phyloP scores from a whole-genome alignment of 345 rosid species.

The Lepidium sativum region DNA sequence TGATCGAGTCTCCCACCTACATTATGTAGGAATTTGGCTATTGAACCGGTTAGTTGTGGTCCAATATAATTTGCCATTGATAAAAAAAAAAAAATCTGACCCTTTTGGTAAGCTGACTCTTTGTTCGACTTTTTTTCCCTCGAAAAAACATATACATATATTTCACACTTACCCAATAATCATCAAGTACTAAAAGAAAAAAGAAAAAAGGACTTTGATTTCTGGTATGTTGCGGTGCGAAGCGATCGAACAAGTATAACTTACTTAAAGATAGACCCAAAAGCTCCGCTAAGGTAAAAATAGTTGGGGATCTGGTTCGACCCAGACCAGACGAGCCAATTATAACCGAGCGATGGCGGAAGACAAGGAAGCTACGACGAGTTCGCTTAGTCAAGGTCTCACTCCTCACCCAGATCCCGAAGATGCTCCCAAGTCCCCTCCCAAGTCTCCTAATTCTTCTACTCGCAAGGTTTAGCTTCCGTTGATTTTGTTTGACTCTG shows the following conservation, averaged over 20 bases:
- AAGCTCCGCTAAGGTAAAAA: not conserved
- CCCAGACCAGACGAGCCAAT: not conserved
- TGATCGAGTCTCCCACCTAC: no score
- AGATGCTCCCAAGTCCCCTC: conserved; percentile 51
- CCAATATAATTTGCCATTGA: no score
- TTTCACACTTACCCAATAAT: no score
- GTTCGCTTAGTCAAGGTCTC: conserved; percentile 48
- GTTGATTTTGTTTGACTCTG: not conserved
- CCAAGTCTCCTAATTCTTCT: conserved; percentile 64
- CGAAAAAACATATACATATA: no score
- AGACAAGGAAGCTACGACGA: conserved; percentile 43
- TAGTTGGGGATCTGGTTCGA: conserved; percentile 4
- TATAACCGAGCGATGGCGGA: conserved; percentile 33
- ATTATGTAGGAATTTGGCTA: no score
- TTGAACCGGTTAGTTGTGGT: no score
- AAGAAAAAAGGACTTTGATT: no score
- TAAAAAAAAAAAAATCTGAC: no score
- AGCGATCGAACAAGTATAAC: no score
- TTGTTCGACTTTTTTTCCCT: no score
- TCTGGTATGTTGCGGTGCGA: not conserved
- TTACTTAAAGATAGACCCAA: not conserved
- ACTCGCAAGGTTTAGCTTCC: conserved; percentile 53
- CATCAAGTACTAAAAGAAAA: no score
- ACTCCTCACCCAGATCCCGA: conserved; percentile 42
- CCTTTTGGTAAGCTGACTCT: no score